Evolutionary conservation across 129 eudicot species (phyloP), one percentile per base, ranked within the genome.

Genomic region (Pseudognaphalium luteoalbum): DNA sequence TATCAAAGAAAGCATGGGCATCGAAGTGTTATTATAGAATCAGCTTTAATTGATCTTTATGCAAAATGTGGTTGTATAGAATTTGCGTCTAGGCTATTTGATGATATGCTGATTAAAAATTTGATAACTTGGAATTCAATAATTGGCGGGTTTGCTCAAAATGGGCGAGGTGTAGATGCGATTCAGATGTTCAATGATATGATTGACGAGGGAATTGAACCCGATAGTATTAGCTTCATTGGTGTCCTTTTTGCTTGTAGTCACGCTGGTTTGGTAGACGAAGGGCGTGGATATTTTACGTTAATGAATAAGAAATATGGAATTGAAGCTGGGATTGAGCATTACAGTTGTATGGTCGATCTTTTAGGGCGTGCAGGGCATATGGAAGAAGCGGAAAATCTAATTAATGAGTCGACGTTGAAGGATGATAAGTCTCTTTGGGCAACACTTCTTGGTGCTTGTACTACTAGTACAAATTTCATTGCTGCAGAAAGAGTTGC

Each of bases 401-500:
- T 92, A 79, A 86, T 92, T 65, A 22, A 63, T 37, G 81, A 66
- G 25, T 73, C 96, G 4, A 87, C 81, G 47, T 85, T 82, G 52
- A 59, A 67, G 54, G 80, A 75, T 17, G 85, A 82, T 68, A 74
- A 81, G 11, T 86, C 96, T 75, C 88, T 92, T 62, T 92, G 97
- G 98, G 82, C 92, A n/a, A 80, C 96, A 68, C 86, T 92, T 82
- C 94, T 92, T 47, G 96, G 96, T 77, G 91, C 94, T 35, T 92
- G 92, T 44, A 81, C 85, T 2, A 77, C 86, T 8, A 78, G 92
- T 66, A 85, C 83, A n/a, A 76, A 88, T 62, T 86, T 83, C 22
- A 73, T 57, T 66, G 90, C 68, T 32, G 98, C 91, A n/a, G 96
- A 92, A 81, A 88, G 96, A 44, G 70, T 92, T 80, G 96, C 92